A percentile compares a stretch with the other conserved stretches of the same genome.
Conservation (phyloP, 768 basidiomycete genomes). For the Mycena crocata region DNA sequence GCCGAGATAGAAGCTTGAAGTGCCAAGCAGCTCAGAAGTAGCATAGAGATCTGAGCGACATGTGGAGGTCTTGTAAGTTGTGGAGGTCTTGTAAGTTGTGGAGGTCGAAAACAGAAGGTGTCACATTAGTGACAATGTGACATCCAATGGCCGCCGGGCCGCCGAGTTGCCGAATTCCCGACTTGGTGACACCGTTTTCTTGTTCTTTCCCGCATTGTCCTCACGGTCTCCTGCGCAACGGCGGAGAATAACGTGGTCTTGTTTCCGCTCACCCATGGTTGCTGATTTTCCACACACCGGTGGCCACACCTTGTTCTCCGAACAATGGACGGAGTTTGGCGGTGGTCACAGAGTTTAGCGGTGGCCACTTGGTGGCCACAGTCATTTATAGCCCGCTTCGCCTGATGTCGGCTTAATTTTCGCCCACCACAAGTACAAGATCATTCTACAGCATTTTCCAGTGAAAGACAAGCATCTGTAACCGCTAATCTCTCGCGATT, state of each 20-base stretch:
- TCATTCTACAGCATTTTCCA: not conserved
- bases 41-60: no score
- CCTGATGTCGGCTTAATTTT: not conserved
- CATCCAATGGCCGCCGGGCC: not conserved
- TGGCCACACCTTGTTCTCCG: conserved; percentile 15
- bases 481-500: not conserved
- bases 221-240: conserved; percentile 2
- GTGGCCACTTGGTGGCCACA: not conserved
- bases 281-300: not conserved
- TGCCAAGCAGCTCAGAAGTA: no score
- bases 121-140: no score
- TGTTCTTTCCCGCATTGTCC: conserved; percentile 16
- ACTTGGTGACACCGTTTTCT: no score
- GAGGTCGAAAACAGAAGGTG: no score
- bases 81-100: no score
- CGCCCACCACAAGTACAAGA: not conserved
- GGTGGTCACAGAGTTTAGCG: not conserved
- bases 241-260: not conserved
- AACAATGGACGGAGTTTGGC: conserved; percentile 11
- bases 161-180: no score
- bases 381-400: not conserved
- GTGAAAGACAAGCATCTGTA: not conserved
- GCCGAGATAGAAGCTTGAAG: no score
- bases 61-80: no score
- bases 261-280: conserved; percentile 3